Conservation (phyloP, 768 basidiomycete genomes). For the Wakefieldia striispora region DNA sequence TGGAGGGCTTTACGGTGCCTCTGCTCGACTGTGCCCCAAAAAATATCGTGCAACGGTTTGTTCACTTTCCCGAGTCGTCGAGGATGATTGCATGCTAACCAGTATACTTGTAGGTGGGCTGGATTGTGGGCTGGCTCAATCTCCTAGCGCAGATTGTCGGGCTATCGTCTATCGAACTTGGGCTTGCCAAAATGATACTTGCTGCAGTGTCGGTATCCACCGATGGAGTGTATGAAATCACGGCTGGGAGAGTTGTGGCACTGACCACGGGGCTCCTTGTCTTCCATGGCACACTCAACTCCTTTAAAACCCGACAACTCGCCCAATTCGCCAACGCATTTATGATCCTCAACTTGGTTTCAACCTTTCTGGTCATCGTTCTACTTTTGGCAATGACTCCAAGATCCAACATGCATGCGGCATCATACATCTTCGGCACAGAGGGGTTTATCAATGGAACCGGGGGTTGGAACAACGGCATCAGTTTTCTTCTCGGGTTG, state of each 20-base stretch:
- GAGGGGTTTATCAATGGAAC: slow-evolving; percentile 39
- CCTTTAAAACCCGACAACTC: slow-evolving; percentile 40
- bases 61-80: neutral
- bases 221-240: slow-evolving; percentile 34
- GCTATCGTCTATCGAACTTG: slow-evolving; percentile 34
- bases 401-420: slow-evolving; percentile 53
- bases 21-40: slow-evolving; percentile 67
- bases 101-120: slow-evolving; percentile 22
- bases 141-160: slow-evolving; percentile 26
- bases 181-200: slow-evolving; percentile 36
- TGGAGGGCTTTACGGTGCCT: slow-evolving; percentile 59
- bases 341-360: slow-evolving; percentile 46
- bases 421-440: slow-evolving; percentile 55
- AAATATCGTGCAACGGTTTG: slow-evolving; percentile 60
- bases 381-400: slow-evolving; percentile 42
- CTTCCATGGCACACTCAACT: slow-evolving; percentile 43
- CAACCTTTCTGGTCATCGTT: slow-evolving; percentile 42
- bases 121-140: slow-evolving; percentile 34
- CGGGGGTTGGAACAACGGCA: slow-evolving; percentile 40
- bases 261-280: slow-evolving; percentile 40
- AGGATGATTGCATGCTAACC: neutral
- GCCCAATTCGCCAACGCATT: slow-evolving; percentile 33
- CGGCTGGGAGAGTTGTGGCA: slow-evolving; percentile 40
- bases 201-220: slow-evolving; percentile 27
- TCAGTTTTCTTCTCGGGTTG: slow-evolving; percentile 46